phyloP scores from a whole-genome alignment of 805 yeast species.

The Kluyveromyces siamensis region DNA sequence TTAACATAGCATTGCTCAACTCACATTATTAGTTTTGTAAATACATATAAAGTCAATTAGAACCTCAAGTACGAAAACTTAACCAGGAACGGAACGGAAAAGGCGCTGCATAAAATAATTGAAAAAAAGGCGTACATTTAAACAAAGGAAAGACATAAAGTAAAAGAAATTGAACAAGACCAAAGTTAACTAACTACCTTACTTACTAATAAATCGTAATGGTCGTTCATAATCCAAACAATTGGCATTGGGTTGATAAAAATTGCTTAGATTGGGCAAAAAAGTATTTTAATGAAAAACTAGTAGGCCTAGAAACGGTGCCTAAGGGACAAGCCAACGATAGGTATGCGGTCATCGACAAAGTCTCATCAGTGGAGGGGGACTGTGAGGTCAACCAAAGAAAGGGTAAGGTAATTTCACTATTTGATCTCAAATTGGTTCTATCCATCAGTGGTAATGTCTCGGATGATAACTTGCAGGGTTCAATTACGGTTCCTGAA shows the following conservation, averaged over 20 bases:
- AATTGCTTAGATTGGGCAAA: slow-evolving; percentile 91
- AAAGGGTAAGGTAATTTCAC: slow-evolving; percentile 89
- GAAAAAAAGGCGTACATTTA: too few species aligned
- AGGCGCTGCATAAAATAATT: too few species aligned
- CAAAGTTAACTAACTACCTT: too few species aligned
- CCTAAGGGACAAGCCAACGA: slow-evolving; percentile 18
- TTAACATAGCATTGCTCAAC: too few species aligned
- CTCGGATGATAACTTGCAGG: slow-evolving; percentile 40
- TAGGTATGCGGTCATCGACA: slow-evolving; percentile 27
- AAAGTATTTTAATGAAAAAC: slow-evolving; percentile 56
- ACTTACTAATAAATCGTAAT: slow-evolving; percentile 31
- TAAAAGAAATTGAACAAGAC: not conserved
- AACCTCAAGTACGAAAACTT: too few species aligned
- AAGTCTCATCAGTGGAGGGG: slow-evolving; percentile 57
- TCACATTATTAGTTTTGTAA: too few species aligned
- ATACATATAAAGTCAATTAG: too few species aligned
- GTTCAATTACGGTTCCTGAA: slow-evolving; percentile 81
- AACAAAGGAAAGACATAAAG: not conserved
- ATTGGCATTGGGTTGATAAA: slow-evolving; percentile 99
- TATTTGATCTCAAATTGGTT: slow-evolving; percentile 71
- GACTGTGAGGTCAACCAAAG: slow-evolving; percentile 97
- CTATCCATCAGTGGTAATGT: slow-evolving; percentile 47
- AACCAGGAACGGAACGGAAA: too few species aligned
- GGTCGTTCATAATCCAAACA: slow-evolving; percentile 96
- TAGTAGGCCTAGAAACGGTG: slow-evolving; percentile 40